Evolutionary conservation across 2,329 filamentous ascomycete species (phyloP).

Genomic region (Calonectria montana): DNA sequence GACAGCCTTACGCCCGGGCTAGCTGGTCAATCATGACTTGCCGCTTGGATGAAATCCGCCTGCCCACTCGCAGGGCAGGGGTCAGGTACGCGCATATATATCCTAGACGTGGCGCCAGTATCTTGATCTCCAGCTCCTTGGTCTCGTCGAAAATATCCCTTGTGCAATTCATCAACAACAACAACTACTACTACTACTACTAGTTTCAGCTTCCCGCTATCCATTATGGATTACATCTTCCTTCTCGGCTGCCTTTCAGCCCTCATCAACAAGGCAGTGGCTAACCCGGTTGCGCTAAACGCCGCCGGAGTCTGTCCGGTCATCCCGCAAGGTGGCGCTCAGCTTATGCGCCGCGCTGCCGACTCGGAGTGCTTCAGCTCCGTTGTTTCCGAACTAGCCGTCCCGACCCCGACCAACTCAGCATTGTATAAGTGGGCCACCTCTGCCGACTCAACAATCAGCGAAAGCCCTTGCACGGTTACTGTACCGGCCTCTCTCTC

Average conservation of each 20-base stretch:
- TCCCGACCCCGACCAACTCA: background rate
- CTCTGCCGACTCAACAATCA: background rate
- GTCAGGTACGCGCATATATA: too few species aligned
- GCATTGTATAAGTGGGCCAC: background rate
- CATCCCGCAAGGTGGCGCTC: too few species aligned
- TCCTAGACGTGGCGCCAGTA: too few species aligned
- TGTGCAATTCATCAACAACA: too few species aligned
- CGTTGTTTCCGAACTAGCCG: background rate
- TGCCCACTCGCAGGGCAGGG: too few species aligned
- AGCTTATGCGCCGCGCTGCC: background rate
- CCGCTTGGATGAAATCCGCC: background rate
- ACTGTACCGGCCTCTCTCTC: background rate
- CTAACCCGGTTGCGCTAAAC: background rate
- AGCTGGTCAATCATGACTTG: background rate
- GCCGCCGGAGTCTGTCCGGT: background rate
- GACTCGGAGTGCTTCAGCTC: background rate
- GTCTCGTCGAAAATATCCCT: too few species aligned
- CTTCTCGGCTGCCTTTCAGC: background rate
- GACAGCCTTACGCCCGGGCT: background rate
- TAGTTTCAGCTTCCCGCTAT: background rate
- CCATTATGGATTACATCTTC: background rate
- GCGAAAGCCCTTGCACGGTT: background rate
- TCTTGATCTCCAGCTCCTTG: too few species aligned
- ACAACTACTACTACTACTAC: too few species aligned
- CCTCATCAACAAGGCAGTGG: background rate